Percentiles rank a stretch among this genome's conserved stretches.
phyloP scores from a whole-genome alignment of 441 rosid genomes.

The Bocquillonia castaneifolia region DNA sequence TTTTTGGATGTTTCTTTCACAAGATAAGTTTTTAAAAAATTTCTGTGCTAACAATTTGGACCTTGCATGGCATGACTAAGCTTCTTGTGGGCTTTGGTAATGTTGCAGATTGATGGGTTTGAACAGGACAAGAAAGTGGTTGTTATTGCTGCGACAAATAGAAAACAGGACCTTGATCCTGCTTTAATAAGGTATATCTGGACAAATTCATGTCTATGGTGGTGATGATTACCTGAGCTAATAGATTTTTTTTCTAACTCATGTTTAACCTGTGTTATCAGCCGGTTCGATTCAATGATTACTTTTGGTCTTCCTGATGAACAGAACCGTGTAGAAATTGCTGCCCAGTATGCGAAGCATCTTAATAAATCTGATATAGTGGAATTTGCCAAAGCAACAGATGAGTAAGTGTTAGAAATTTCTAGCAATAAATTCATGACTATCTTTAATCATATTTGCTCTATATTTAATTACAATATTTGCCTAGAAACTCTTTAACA shows the following conservation, averaged over 20 bases:
- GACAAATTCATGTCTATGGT: background rate
- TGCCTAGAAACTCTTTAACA: background rate
- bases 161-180: conserved; percentile 93
- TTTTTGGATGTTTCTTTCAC: conserved; percentile 2
- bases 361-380: conserved; percentile 54
- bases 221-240: conserved; percentile 1
- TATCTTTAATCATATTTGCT: background rate
- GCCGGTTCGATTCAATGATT: conserved; percentile 91
- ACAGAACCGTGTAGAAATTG: conserved; percentile 64
- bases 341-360: conserved; percentile 84
- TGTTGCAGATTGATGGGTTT: conserved; percentile 83
- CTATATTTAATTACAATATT: background rate
- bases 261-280: conserved; percentile 24
- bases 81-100: conserved; percentile 9
- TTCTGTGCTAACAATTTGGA: background rate
- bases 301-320: conserved; percentile 67
- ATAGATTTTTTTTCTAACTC: conserved; percentile 16
- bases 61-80: background rate
- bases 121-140: conserved; percentile 87
- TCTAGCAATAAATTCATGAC: no score
- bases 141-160: conserved; percentile 86
- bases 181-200: conserved; percentile 66
- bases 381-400: conserved; percentile 61
- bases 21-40: background rate
- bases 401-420: conserved; percentile 36